Evolutionary conservation across 345 rosid species (phyloP), one percentile per base, ranked within the genome.

Genomic region (Aurinia saxatilis): DNA sequence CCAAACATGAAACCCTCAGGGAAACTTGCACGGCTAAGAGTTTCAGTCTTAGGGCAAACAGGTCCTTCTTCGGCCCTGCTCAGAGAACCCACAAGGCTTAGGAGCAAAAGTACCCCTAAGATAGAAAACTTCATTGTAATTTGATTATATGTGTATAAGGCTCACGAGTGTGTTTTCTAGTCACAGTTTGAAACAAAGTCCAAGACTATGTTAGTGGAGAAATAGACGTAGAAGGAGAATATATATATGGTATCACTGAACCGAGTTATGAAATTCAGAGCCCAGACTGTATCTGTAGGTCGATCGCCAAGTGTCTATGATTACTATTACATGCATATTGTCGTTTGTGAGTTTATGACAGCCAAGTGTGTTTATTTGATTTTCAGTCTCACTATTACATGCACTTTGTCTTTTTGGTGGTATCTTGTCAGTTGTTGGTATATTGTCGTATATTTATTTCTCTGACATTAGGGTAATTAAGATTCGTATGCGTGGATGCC

Each of bases 1-100:
- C 80, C 80, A 36, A 76, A 67, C 23, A 68, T 35, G 42, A 72
- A 76, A 1, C 67, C 79, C n/a, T 65, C 53, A 1, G 74, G 77
- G 35, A 76, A 76, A 64, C 64, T 67, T 21, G 63, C 72, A 17
- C 77, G 80, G 64, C 50, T 63, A 14, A 72, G 67, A 34, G 56
- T 29, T 2, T 70, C 73, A 2, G 74, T 61, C 45, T 61, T 46
- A 2, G 74, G 74, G 63, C 68, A 69, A 35, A 69, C 42, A 45
- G 73, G 73, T 18, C 62, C 73, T 60, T 54, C 57, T 35, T 60
- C 53, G 39, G 56, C 73, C 7, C 35, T 45, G n/a, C 11, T 53
- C 5, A 41, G 27, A 52, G 62, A 60, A n/a, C 67, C 40, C 5
- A 44, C 17, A 44, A 68, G 60, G 23, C 47, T 51, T 60, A 53